Conservation (phyloP, 495 filamentous ascomycete genomes). For the Penicillium herquei region DNA sequence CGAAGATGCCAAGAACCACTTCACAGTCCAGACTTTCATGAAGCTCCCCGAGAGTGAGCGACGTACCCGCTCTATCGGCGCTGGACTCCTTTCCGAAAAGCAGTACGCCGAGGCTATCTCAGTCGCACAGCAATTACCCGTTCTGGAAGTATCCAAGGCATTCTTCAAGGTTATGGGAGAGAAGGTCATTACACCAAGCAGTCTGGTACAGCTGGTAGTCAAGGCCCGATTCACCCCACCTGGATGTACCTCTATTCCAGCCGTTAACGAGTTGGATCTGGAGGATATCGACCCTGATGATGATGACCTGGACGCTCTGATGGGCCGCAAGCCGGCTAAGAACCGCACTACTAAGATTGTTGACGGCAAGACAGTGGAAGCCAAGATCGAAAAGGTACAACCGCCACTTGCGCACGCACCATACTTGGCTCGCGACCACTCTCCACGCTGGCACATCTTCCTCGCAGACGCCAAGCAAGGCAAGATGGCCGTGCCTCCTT, state of each 20-base stretch:
- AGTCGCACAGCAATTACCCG: conserved; percentile 79
- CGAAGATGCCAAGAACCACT: conserved; percentile 65
- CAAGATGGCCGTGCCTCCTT: conserved; percentile 92
- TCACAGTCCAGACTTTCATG: conserved; percentile 87
- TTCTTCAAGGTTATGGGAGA: conserved; percentile 99
- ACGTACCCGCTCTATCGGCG: conserved; percentile 62
- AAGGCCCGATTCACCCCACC: conserved; percentile 95
- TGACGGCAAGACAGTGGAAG: conserved; percentile 51
- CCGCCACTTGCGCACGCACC: conserved; percentile 86
- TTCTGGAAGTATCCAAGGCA: conserved; percentile 81
- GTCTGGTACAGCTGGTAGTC: conserved; percentile 87
- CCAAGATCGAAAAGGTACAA: conserved; percentile 58
- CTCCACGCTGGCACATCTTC: conserved; percentile 90
- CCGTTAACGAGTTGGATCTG: conserved; percentile 72
- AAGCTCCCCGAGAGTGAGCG: conserved; percentile 70
- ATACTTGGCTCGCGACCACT: conserved; percentile 83
- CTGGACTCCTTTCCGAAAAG: conserved; percentile 67
- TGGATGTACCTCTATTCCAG: conserved; percentile 68
- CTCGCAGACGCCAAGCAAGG: conserved; percentile 89
- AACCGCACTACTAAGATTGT: conserved; percentile 56
- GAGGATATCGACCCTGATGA: conserved; percentile 92
- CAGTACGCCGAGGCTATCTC: conserved; percentile 73
- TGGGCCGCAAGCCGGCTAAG: conserved; percentile 69
- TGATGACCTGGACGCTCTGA: conserved; percentile 83
- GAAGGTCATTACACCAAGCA: conserved; percentile 86